These are phyloP conservation scores for Arthrinium phaeospermum DNA, from an alignment of 2,329 filamentous ascomycete genomes.

Conservation along the genomic window DNA sequence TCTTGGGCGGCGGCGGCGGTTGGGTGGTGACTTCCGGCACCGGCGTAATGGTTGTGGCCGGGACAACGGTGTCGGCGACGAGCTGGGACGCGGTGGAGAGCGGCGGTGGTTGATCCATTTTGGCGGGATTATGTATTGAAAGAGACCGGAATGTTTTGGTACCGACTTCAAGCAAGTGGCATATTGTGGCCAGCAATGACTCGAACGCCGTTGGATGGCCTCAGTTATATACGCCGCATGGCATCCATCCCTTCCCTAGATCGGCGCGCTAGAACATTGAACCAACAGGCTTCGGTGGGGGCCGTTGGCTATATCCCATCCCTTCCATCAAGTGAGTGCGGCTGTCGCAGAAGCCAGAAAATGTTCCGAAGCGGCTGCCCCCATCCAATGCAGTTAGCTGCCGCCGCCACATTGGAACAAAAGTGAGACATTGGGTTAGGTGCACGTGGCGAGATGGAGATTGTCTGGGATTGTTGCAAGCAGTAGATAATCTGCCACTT, in stretches of 20 bases:
- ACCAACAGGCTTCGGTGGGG: background rate
- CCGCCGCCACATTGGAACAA: background rate
- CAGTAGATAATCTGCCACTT: background rate
- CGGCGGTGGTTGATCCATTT: background rate
- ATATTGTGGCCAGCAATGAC: background rate
- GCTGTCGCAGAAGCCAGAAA: background rate
- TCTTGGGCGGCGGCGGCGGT: background rate
- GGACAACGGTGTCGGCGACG: constrained; percentile 24
- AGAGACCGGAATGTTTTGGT: background rate
- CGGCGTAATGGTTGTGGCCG: constrained; percentile 24
- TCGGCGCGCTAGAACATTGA: background rate
- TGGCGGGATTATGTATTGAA: background rate
- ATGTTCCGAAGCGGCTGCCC: background rate
- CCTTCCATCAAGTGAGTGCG: background rate
- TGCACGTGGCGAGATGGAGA: background rate
- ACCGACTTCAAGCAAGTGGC: background rate
- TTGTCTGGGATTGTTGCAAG: background rate
- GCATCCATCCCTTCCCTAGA: background rate
- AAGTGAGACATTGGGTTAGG: background rate
- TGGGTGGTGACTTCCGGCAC: background rate
- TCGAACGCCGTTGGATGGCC: background rate
- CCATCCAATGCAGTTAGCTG: background rate
- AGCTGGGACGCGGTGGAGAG: constrained; percentile 4
- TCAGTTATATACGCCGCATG: background rate
- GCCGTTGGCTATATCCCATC: background rate